phyloP scores from a whole-genome alignment of 495 filamentous ascomycete genomes.

The Hypoxylon intermedium region DNA sequence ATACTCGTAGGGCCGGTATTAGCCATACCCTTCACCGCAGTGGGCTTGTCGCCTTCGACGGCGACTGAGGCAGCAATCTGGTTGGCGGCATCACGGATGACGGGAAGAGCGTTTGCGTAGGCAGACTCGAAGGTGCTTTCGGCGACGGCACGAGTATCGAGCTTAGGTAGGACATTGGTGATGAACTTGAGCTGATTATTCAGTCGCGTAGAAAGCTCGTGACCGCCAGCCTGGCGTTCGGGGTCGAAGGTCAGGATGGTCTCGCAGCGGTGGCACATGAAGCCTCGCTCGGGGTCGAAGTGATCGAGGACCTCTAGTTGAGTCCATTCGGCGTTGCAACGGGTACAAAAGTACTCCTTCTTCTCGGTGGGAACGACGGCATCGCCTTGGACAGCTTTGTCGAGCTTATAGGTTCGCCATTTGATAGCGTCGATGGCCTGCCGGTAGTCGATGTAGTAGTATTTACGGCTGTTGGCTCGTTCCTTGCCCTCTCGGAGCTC shows the following conservation, averaged over 20 bases:
- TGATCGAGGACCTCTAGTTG: slow-evolving; percentile 84
- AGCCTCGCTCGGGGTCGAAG: slow-evolving; percentile 65
- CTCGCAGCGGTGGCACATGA: slow-evolving; percentile 85
- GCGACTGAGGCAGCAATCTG: slow-evolving; percentile 65
- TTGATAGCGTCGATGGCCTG: slow-evolving; percentile 96
- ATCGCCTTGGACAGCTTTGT: slow-evolving; percentile 81
- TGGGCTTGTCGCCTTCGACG: slow-evolving; percentile 60
- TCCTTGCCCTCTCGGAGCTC: slow-evolving; percentile 82
- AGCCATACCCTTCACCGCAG: slow-evolving; percentile 72
- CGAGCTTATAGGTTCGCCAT: slow-evolving; percentile 84
- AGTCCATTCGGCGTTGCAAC: slow-evolving; percentile 82
- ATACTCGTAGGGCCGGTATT: slow-evolving; percentile 75
- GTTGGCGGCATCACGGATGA: slow-evolving; percentile 65
- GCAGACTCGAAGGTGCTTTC: slow-evolving; percentile 87
- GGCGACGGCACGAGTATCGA: slow-evolving; percentile 83
- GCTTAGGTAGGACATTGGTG: slow-evolving; percentile 81
- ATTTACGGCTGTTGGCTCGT: slow-evolving; percentile 82
- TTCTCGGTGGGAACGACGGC: slow-evolving; percentile 78
- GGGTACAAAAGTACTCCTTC: slow-evolving; percentile 87
- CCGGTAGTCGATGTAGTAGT: slow-evolving; percentile 96
- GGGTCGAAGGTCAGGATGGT: slow-evolving; percentile 70
- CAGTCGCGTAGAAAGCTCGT: slow-evolving; percentile 85
- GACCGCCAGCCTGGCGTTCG: slow-evolving; percentile 69
- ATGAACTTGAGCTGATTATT: slow-evolving; percentile 88
- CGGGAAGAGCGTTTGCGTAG: slow-evolving; percentile 62